A percentile compares a stretch with the other conserved stretches of the same genome.
phyloP scores from a whole-genome alignment of 768 basidiomycete genomes.

The Suillus variegatus region DNA sequence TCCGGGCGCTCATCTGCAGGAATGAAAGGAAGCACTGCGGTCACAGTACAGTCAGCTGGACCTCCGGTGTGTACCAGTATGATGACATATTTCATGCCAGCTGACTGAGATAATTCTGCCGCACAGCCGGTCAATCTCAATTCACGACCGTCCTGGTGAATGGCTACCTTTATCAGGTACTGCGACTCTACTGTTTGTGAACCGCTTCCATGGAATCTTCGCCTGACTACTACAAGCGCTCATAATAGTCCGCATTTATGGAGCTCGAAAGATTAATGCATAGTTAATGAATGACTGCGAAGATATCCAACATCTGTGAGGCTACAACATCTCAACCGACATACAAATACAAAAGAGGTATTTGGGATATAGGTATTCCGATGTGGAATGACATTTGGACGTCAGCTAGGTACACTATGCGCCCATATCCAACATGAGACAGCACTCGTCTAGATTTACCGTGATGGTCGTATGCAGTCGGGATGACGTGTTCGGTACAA shows the following conservation, averaged over 20 bases:
- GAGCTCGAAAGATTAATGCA: background rate
- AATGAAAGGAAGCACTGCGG: background rate
- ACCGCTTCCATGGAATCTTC: background rate
- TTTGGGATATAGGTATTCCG: conserved; percentile 23
- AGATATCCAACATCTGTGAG: conserved; percentile 1
- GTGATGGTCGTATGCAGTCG: conserved; percentile 31
- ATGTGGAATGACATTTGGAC: background rate
- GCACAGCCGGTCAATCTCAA: conserved; percentile 2
- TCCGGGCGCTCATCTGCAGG: conserved; percentile 7
- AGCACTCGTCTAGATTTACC: conserved; percentile 3
- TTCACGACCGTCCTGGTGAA: background rate
- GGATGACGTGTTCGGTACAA: conserved; percentile 35
- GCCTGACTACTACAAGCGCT: background rate
- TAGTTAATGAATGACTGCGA: conserved; percentile 3
- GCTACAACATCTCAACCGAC: background rate
- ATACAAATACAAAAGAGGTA: background rate
- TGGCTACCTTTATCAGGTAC: background rate
- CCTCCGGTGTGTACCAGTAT: conserved; percentile 21
- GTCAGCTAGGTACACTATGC: background rate
- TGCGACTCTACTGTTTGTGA: background rate
- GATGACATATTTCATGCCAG: background rate
- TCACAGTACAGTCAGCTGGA: background rate
- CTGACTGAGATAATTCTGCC: background rate
- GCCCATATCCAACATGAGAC: conserved; percentile 7
- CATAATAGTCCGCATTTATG: background rate